These are phyloP conservation scores for Fragaria vesca DNA, from an alignment of 306 rosid species.

Conservation along the genomic window DNA sequence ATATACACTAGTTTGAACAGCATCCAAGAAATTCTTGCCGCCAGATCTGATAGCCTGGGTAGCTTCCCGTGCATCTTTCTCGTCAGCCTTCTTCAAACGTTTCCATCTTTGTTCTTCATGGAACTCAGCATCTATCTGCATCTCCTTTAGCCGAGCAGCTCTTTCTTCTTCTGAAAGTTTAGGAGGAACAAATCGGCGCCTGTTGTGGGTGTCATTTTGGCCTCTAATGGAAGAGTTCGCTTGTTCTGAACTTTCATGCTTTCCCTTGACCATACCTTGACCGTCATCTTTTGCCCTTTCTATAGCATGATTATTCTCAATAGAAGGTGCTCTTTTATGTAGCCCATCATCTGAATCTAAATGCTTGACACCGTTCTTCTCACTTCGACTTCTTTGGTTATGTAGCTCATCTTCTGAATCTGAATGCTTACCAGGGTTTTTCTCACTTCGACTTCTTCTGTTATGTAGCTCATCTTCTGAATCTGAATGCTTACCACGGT, in stretches of 20 bases:
- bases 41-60: constrained; percentile 30
- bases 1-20: constrained; percentile 68
- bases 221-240: constrained; percentile 41
- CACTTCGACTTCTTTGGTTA: background rate
- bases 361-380: constrained; percentile 1
- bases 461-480: background rate
- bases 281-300: constrained; percentile 24
- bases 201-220: constrained; percentile 42
- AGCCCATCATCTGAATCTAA: constrained; percentile 35
- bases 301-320: constrained; percentile 21
- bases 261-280: constrained; percentile 35
- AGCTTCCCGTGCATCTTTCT: constrained; percentile 66
- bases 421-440: background rate
- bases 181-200: constrained; percentile 55
- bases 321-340: background rate
- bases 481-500: background rate
- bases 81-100: constrained; percentile 86
- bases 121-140: constrained; percentile 91
- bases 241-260: constrained; percentile 41
- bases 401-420: background rate
- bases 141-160: constrained; percentile 74
- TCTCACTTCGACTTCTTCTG: background rate
- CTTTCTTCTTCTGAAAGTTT: constrained; percentile 86
- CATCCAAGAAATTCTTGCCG: constrained; percentile 79
- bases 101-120: constrained; percentile 96